Percentiles rank a stretch among this genome's conserved stretches.
phyloP scores from a whole-genome alignment of 2,329 filamentous ascomycete genomes.

The Fusarium pseudonygamai region DNA sequence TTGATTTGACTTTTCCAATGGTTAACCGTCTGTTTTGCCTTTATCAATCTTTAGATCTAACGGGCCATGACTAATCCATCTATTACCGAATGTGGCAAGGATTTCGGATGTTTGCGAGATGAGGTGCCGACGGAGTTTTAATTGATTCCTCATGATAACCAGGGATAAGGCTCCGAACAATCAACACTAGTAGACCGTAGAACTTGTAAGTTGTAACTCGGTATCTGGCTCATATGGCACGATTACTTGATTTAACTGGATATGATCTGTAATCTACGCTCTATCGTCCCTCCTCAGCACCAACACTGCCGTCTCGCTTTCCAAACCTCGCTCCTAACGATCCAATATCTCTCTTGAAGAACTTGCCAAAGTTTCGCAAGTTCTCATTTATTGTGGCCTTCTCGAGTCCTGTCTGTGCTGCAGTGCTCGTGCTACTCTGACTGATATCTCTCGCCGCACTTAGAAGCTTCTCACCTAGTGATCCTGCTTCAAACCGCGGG shows the following conservation, averaged over 20 bases:
- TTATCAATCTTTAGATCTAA: conserved; percentile 31
- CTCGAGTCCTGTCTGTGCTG: conserved; percentile 56
- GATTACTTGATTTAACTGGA: not conserved
- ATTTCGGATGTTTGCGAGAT: not conserved
- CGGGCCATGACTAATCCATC: conserved; percentile 6
- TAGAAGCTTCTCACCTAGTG: conserved; percentile 86
- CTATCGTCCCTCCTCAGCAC: conserved; percentile 41
- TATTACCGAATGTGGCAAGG: not conserved
- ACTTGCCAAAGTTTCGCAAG: conserved; percentile 93
- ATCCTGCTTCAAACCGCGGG: conserved; percentile 79
- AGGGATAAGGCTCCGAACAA: conserved; percentile 2
- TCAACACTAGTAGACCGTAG: not conserved
- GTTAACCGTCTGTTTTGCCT: not conserved
- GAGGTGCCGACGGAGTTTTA: not conserved
- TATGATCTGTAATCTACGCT: not conserved
- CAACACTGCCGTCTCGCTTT: conserved; percentile 61
- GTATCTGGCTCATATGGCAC: not conserved
- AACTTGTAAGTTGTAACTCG: not conserved
- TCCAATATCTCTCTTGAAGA: conserved; percentile 89
- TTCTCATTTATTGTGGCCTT: conserved; percentile 89
- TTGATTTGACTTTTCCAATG: not conserved
- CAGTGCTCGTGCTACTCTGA: conserved; percentile 53
- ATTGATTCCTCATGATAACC: conserved; percentile 37
- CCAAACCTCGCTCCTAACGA: conserved; percentile 79
- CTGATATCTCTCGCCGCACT: conserved; percentile 89